A percentile compares a stretch with the other conserved stretches of the same genome.
Evolutionary conservation across 371 early-diverging fungal species (phyloP).

Genomic region (Mortierella sp.): DNA sequence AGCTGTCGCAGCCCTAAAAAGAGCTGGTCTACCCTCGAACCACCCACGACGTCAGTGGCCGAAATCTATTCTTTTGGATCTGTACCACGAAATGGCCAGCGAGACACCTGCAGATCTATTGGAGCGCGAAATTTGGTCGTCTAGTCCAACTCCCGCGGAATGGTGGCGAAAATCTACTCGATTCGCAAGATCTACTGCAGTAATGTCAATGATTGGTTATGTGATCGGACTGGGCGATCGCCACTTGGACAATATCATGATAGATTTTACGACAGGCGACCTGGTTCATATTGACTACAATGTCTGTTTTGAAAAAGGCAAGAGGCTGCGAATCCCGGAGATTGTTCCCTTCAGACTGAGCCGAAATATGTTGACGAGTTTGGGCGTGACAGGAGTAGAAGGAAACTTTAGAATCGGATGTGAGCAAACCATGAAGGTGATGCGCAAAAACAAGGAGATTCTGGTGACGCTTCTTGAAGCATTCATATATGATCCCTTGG

Average conservation of each 20-base stretch:
- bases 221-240: conserved; percentile 99
- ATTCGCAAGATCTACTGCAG: conserved; percentile 93
- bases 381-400: conserved; percentile 86
- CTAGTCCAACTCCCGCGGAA: conserved; percentile 65
- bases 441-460: conserved; percentile 84
- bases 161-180: conserved; percentile 83
- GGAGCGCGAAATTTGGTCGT: conserved; percentile 67
- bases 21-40: conserved; percentile 63
- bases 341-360: conserved; percentile 97
- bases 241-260: conserved; percentile 97
- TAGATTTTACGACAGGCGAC: conserved; percentile 89
- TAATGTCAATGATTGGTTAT: conserved; percentile 95
- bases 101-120: conserved; percentile 81
- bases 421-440: conserved; percentile 79
- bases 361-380: conserved; percentile 82
- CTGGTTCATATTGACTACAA: conserved; percentile 98
- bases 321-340: conserved; percentile 92
- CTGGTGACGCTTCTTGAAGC: conserved; percentile 90
- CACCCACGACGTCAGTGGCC: conserved; percentile 77
- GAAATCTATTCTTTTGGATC: conserved; percentile 67
- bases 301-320: conserved; percentile 97
- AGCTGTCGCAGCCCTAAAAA: conserved; percentile 59
- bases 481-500: conserved; percentile 95
- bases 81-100: conserved; percentile 67
- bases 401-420: conserved; percentile 85